A percentile compares a stretch with the other conserved stretches of the same genome.
Conservation (phyloP, 2,329 filamentous ascomycete species). For the Metarhizium anisopliae region DNA sequence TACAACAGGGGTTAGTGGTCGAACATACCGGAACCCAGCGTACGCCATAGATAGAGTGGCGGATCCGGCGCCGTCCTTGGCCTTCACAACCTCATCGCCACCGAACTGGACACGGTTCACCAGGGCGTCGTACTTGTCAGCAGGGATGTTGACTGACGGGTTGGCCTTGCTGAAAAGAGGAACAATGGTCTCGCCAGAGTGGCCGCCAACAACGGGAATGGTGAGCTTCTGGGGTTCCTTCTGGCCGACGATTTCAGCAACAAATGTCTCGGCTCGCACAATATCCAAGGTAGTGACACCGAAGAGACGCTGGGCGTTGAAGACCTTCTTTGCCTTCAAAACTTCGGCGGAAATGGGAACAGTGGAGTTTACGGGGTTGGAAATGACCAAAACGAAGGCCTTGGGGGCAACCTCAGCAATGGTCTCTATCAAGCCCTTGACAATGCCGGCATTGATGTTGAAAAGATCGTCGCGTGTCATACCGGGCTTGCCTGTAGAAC, state of each 20-base stretch:
- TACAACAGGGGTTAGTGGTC: not conserved
- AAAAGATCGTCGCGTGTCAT: slow-evolving; percentile 99
- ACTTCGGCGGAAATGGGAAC: slow-evolving; percentile 97
- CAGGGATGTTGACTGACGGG: slow-evolving; percentile 70
- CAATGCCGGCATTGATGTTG: slow-evolving; percentile 99
- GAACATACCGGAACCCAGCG: slow-evolving; percentile 75
- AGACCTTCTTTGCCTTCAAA: slow-evolving; percentile 85
- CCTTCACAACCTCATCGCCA: slow-evolving; percentile 93
- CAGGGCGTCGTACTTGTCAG: slow-evolving; percentile 82
- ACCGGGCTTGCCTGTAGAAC: slow-evolving; percentile 75
- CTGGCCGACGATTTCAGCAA: slow-evolving; percentile 75
- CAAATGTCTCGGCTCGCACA: slow-evolving; percentile 95
- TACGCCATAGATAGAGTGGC: slow-evolving; percentile 93
- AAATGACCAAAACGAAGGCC: slow-evolving; percentile 93
- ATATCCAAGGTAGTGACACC: slow-evolving; percentile 98
- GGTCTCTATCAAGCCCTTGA: slow-evolving; percentile 84
- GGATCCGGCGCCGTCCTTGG: slow-evolving; percentile 84
- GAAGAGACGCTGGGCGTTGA: slow-evolving; percentile 92
- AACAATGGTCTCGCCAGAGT: slow-evolving; percentile 97
- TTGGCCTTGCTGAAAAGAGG: slow-evolving; percentile 90
- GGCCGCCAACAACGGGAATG: slow-evolving; percentile 90
- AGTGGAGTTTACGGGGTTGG: slow-evolving; percentile 98
- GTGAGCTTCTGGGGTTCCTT: slow-evolving; percentile 73
- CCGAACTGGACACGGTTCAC: slow-evolving; percentile 96
- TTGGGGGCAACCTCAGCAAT: slow-evolving; percentile 84